Base-by-base conservation (phyloP, 306 rosid species). In the Chamaecrista fasciculata region DNA sequence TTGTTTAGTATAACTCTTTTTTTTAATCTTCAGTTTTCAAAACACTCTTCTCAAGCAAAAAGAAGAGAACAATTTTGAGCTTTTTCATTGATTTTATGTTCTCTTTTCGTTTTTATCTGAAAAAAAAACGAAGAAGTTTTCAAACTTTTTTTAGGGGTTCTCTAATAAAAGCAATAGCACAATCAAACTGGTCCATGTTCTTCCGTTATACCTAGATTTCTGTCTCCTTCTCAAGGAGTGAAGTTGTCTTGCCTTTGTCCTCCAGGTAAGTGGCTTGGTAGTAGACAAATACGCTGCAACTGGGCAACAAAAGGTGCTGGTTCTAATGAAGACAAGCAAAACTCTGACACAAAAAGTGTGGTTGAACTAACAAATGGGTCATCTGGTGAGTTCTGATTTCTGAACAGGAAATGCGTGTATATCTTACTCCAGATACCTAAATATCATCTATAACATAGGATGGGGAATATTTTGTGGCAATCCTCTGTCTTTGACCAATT, bases 291-390 rank as follows among this genome's bases (percentile, higher is more conserved):
- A 66, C 96, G 96, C 19, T 94, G 97, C 74, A 94, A 94, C 80
- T 94, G 99, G 99, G 99, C 99, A 52, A 85, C 95, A 40, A 94
- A 94, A 81, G 99, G 97, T 76, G 97, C 99, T 66, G 87, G 69
- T 19, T 56, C 88, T 39, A 88, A 31, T 62, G 99, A 91, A 34
- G 99, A 94, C 74, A 91, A 86, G 81, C 91, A 79, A 82, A 87
- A 70, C 72, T 79, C 92, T 56, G 99, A 94, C 31, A 66, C 82
- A 24, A 94, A 94, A 77, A 88, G 91, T 68, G 89, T 91, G 63
- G 95, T 89, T 58, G 99, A 94, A 81, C 88, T 91, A 47, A 87
- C 95, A 70, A 94, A 82, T 75, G 97, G 92, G 19, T 85, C 96
- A 78, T 92, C 99, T 58, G 97, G 97, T 94, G 64, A 62, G 87